These are phyloP conservation scores for Nicotiana sylvestris DNA, from an alignment of 257 asterid genomes.

Conservation along the genomic window DNA sequence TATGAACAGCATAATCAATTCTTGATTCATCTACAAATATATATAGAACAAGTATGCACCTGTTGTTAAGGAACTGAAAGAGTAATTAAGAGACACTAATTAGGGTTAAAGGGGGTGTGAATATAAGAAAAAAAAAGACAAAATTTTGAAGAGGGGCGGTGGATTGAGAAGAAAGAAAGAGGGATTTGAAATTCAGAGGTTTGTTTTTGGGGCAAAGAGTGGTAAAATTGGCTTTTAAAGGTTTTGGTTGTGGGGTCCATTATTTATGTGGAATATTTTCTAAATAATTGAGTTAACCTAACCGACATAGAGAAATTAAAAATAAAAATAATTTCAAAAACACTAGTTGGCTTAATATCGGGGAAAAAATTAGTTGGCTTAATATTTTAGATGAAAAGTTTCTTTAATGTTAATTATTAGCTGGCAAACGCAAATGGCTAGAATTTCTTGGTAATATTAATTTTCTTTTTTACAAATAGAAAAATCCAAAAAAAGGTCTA, in stretches of 20 bases:
- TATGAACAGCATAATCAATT: not conserved
- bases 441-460: not conserved
- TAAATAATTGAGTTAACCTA: not conserved
- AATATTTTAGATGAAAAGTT: not conserved
- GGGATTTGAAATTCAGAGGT: not conserved
- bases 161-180: not conserved
- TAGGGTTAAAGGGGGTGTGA: too few relatives aligned
- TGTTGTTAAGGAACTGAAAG: not conserved
- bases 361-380: not conserved
- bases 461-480: too few relatives aligned
- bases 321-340: not conserved
- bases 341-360: too few relatives aligned
- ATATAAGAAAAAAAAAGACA: not conserved
- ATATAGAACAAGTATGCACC: not conserved
- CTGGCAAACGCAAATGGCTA: not conserved
- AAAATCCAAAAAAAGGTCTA: too few relatives aligned
- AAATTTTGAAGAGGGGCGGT: not conserved
- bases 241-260: constrained; percentile 11
- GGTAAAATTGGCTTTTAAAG: not conserved
- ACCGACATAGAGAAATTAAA: not conserved
- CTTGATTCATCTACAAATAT: not conserved
- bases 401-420: not conserved
- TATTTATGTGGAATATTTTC: not conserved
- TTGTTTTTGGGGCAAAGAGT: not conserved
- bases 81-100: not conserved